Evolutionary conservation across 2,329 filamentous ascomycete genomes (phyloP), one percentile per base, ranked within the genome.

Genomic region (Pleomassaria siparia): DNA sequence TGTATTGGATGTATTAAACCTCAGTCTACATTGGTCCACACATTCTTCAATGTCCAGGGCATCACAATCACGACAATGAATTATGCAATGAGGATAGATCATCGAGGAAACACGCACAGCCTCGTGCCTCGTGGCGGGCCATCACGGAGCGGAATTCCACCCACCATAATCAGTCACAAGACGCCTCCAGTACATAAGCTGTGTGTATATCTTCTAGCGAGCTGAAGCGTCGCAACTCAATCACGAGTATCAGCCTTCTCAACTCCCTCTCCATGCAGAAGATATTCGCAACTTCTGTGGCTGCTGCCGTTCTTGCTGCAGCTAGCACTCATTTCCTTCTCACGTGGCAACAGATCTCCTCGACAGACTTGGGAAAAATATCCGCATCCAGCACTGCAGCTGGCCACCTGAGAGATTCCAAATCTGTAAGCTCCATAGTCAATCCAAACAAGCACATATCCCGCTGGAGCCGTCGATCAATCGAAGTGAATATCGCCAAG

Each of bases 391-490:
- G 16, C 4, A 28, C 12, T 22, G 37, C 47, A 20, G 35, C 49
- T 2, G 33, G 26, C 13, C 18, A 35, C 1, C 37, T 56, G 24
- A 13, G 22, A 9, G 35, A 24, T 10, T 53, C 51, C 6, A 37
- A 40, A 36, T 28, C 46, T 1, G 26, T 29, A 11, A 35, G 28
- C 2, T 30, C 25, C 2, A 44, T 53, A n/a, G 35, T 46, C 2
- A 55, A 55, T 22, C 51, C 54, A 13, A 43, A 47, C 7, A n/a
- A 22, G 4, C 43, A 50, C 21, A 20, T 40, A 4, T 4, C 46
- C 11, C 20, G 43, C 18, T 21, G 43, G 7, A 47, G 49, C 24
- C 36, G 41, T 10, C 46, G 51, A 8, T 40, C 18, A 18, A 49
- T 46, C 16, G 46, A 32, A 3, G 2, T 55, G 10, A 13, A 28